A percentile compares a stretch with the other conserved stretches of the same genome.
phyloP scores from a whole-genome alignment of 345 rosid species.

The Atalantia buxifolia region DNA sequence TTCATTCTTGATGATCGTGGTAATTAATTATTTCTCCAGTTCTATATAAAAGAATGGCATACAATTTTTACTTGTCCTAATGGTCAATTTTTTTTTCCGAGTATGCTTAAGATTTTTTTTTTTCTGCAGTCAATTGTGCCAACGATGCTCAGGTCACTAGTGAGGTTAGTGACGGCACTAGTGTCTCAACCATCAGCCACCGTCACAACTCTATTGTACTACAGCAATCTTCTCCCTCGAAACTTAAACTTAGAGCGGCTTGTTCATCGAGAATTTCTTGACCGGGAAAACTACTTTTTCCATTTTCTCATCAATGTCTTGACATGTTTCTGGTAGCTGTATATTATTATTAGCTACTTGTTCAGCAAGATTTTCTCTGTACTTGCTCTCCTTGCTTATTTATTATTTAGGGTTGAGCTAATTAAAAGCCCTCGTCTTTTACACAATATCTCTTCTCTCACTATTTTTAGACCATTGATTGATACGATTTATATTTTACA shows the following conservation, averaged over 20 bases:
- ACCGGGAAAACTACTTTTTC: slow-evolving; percentile 29
- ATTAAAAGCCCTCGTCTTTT: no score
- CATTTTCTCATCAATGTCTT: slow-evolving; percentile 31
- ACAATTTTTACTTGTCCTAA: no score
- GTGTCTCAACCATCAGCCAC: background rate
- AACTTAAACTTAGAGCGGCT: slow-evolving; percentile 30
- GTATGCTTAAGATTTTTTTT: background rate
- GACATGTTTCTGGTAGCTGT: slow-evolving; percentile 39
- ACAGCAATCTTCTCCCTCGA: slow-evolving; percentile 44
- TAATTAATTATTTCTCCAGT: background rate
- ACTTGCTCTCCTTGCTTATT: no score
- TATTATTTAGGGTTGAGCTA: no score
- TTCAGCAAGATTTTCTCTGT: no score
- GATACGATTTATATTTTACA: no score
- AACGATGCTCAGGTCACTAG: slow-evolving; percentile 22
- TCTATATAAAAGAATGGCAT: no score
- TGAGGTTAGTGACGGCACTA: slow-evolving; percentile 19
- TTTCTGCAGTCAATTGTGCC: slow-evolving; percentile 19
- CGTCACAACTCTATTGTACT: slow-evolving; percentile 27
- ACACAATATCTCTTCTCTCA: no score
- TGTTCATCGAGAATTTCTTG: slow-evolving; percentile 32
- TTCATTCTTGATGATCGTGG: slow-evolving; percentile 10
- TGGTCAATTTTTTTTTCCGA: no score
- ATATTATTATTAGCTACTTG: no score
- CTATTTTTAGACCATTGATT: no score